A percentile compares a stretch with the other conserved stretches of the same genome.
Evolutionary conservation across 371 early-diverging fungal genomes (phyloP).

Genomic region (Capniomyces stellatus): DNA sequence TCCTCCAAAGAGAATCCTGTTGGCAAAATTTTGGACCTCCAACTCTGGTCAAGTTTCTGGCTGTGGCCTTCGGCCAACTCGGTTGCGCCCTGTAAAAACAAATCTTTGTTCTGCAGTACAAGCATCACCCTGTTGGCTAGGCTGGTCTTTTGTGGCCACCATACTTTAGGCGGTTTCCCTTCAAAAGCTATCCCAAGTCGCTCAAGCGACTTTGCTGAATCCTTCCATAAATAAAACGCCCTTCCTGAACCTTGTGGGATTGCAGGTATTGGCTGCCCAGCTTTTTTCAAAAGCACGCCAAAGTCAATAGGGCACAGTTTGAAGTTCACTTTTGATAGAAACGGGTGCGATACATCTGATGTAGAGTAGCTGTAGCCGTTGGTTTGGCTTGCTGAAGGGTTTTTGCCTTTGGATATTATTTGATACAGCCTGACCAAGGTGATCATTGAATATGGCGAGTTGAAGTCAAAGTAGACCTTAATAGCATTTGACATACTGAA

Average conservation of each 20-base stretch:
- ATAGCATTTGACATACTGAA: not conserved
- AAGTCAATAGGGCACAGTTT: slow-evolving; percentile 13
- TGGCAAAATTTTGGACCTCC: not conserved
- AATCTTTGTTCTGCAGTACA: slow-evolving; percentile 13
- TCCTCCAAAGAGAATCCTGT: not conserved
- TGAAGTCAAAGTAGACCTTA: slow-evolving; percentile 22
- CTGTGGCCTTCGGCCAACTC: not conserved
- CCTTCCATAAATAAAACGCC: not conserved
- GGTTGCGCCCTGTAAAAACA: slow-evolving; percentile 4
- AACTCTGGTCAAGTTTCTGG: not conserved
- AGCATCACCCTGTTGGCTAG: slow-evolving; percentile 13
- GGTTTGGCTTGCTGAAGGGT: slow-evolving; percentile 1
- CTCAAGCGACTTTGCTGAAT: not conserved
- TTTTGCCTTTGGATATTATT: slow-evolving; percentile 4
- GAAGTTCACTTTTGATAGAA: slow-evolving; percentile 6
- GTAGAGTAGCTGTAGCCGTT: not conserved
- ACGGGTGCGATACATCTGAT: slow-evolving; percentile 7
- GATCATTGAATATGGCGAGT: slow-evolving; percentile 22
- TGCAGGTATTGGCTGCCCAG: slow-evolving; percentile 5
- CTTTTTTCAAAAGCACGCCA: slow-evolving; percentile 13
- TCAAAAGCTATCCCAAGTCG: not conserved
- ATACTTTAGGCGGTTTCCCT: no score
- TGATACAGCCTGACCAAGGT: slow-evolving; percentile 15
- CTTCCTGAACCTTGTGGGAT: not conserved
- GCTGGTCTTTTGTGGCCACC: slow-evolving; percentile 17